phyloP scores from a whole-genome alignment of 148 eudicot genomes.

The Vaccinium myrtillus region DNA sequence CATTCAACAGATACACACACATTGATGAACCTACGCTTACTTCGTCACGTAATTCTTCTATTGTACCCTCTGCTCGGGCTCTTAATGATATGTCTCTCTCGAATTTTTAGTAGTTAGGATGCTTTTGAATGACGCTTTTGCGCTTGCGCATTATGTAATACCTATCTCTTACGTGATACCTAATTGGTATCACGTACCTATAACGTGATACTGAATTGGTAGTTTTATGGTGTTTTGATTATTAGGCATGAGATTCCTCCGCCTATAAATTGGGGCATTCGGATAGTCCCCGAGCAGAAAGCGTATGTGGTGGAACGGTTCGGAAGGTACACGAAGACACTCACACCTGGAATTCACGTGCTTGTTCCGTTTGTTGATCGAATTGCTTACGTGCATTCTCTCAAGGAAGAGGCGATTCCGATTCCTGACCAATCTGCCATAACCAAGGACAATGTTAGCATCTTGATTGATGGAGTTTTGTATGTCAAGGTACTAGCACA shows the following conservation, averaged over 20 bases:
- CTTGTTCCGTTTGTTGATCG: slow-evolving; percentile 75
- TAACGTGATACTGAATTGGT: not conserved
- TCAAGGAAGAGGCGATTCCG: slow-evolving; percentile 84
- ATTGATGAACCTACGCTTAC: not conserved
- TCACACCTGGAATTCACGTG: slow-evolving; percentile 79
- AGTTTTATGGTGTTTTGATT: not conserved
- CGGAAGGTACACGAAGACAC: slow-evolving; percentile 66
- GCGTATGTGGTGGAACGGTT: slow-evolving; percentile 87
- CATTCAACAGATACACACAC: too few species aligned
- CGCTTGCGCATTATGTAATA: too few species aligned
- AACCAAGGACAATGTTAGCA: slow-evolving; percentile 88
- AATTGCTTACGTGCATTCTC: slow-evolving; percentile 81
- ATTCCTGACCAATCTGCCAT: slow-evolving; percentile 93
- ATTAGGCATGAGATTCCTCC: slow-evolving; percentile 54
- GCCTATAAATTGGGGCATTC: slow-evolving; percentile 84
- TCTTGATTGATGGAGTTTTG: slow-evolving; percentile 81
- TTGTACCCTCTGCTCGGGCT: too few species aligned
- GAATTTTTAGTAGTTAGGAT: too few species aligned
- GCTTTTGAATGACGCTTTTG: too few species aligned
- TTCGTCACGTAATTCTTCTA: not conserved
- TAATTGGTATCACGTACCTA: not conserved
- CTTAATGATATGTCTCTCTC: too few species aligned
- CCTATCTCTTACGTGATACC: not conserved
- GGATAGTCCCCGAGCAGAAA: slow-evolving; percentile 84
- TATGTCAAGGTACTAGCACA: slow-evolving; percentile 60